Base-by-base conservation (phyloP, 306 rosid genomes). In the Vigna mungo region DNA sequence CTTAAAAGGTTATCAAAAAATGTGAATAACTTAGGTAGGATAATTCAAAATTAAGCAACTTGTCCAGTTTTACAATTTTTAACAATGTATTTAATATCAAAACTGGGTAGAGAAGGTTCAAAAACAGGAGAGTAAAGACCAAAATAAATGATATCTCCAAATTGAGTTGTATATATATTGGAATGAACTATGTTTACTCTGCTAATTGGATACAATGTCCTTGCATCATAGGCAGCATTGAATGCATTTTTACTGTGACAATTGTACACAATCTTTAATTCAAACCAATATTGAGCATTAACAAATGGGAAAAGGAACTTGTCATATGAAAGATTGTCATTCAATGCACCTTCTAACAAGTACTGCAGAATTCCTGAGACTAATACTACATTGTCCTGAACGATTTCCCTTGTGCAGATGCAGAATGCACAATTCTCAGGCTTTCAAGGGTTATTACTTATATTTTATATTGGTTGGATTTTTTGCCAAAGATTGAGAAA, bases 211-310 rank as follows among this genome's bases (percentile, higher is more conserved):
- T 12, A 20, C 11, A 32, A 7, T 32, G 65, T 59, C 65, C 39
- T 27, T 43, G 7, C 13, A 61, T 60, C 20, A 60, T 6, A 60
- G 43, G 41, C 20, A 7, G 44, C 44, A 79, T 71, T 71, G 7
- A 79, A 61, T 62, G 36, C 23, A 23, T 47, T 71, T 20, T 55
- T 77, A 58, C 48, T 7, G 61, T 48, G 53, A 34, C 60, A 68
- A 78, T 14, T 25, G 30, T 34, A 69, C 52, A 69, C 5, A 13
- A 68, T 17, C 70, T 70, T 54, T 60, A 14, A 34, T 34, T 56
- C 65, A 62, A 79, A 71, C 49, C n/a, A 51, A 36, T 39, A 70
- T n/a, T 51, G 64, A 21, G 53, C 76, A 14, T 20, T 58, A 54
- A 21, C 43, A 69, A 44, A 17, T 11, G 17, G 18, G 49, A 41